Evolutionary conservation across 257 asterid genomes (phyloP).

Genomic region (Ophiorrhiza pumila): DNA sequence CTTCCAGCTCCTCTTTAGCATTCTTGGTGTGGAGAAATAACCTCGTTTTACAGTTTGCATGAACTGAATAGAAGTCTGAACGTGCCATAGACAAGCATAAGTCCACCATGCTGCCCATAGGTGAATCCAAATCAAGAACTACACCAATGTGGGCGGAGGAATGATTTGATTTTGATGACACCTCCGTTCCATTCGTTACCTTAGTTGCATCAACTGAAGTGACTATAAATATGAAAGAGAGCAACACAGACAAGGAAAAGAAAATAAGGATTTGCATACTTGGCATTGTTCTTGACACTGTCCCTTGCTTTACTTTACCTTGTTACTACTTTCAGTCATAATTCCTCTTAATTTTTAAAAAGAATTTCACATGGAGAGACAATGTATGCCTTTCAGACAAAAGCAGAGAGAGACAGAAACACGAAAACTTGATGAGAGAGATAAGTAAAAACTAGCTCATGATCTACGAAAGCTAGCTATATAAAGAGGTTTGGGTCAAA

Average conservation of each 20-base stretch:
- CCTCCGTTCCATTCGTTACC: neutral
- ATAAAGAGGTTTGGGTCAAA: too few species aligned
- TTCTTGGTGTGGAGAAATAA: conserved; percentile 29
- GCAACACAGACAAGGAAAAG: neutral
- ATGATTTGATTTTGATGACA: neutral
- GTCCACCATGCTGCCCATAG: conserved; percentile 32
- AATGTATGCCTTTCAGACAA: too few species aligned
- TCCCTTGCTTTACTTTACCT: neutral
- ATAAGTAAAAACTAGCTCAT: too few species aligned
- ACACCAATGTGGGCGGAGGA: conserved; percentile 23
- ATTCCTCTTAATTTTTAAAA: too few species aligned
- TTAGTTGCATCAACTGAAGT: neutral
- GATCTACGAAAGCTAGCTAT: too few species aligned
- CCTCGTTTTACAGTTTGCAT: conserved; percentile 30
- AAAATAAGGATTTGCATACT: neutral
- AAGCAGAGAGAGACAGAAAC: too few species aligned
- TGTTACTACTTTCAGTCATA: too few species aligned
- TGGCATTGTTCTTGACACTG: neutral
- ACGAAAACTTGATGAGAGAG: too few species aligned
- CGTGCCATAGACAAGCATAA: conserved; percentile 39
- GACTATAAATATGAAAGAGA: neutral
- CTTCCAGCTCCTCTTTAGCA: conserved; percentile 29
- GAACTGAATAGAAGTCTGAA: conserved; percentile 35
- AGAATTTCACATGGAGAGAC: too few species aligned
- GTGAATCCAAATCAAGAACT: conserved; percentile 41